Evolutionary conservation across 495 filamentous ascomycete species (phyloP).

Genomic region (Xylaria intraflava): DNA sequence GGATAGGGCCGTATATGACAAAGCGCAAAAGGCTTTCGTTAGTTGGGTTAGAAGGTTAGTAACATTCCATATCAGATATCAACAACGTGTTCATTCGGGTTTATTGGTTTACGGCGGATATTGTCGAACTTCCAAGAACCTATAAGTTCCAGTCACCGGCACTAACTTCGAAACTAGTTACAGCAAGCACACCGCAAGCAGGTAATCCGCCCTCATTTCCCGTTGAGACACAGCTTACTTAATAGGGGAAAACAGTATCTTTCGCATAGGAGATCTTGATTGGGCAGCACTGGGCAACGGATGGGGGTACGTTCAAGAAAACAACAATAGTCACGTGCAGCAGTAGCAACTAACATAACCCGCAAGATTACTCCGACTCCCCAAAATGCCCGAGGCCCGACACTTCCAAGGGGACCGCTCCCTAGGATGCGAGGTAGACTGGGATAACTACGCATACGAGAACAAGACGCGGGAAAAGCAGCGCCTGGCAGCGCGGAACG

Average conservation of each 20-base stretch:
- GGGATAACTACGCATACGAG: conserved; percentile 57
- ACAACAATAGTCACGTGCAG: not conserved
- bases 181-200: conserved; percentile 80
- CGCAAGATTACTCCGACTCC: conserved; percentile 61
- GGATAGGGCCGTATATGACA: conserved; percentile 82
- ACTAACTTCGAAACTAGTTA: conserved; percentile 43
- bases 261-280: conserved; percentile 72
- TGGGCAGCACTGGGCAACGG: conserved; percentile 75
- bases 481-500: conserved; percentile 45
- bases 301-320: conserved; percentile 44
- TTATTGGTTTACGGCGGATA: not conserved
- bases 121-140: not conserved
- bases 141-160: not conserved
- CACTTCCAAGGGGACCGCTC: conserved; percentile 57
- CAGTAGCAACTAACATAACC: conserved; percentile 26
- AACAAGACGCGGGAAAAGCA: conserved; percentile 72
- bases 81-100: not conserved
- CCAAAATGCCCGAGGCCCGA: conserved; percentile 89
- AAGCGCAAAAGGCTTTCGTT: conserved; percentile 84
- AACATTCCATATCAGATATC: not conserved
- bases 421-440: conserved; percentile 56
- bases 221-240: not conserved
- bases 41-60: conserved; percentile 62
- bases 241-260: conserved; percentile 48
- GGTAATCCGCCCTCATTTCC: conserved; percentile 19